These are phyloP conservation scores for Globisporangium echinulatum DNA, from an alignment of 352 stramenopile species.

Conservation along the genomic window DNA sequence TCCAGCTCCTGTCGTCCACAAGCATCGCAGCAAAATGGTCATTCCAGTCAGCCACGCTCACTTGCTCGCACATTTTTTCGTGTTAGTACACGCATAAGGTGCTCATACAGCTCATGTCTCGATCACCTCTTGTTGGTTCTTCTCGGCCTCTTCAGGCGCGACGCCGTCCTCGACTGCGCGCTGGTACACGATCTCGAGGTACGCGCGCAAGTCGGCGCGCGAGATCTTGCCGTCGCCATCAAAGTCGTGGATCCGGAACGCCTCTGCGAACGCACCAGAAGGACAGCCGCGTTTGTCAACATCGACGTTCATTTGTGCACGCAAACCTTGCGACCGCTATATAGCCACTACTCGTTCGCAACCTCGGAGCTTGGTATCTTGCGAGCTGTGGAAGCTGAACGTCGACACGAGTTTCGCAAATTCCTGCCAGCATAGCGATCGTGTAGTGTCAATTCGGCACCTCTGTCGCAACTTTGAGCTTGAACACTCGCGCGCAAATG, in stretches of 20 bases:
- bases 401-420: slow-evolving; percentile 44
- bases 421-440: slow-evolving; percentile 20
- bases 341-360: no score
- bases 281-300: no score
- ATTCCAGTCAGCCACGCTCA: no score
- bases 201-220: slow-evolving; percentile 37
- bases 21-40: no score
- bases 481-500: not conserved
- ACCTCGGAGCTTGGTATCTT: slow-evolving; percentile 48
- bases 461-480: not conserved
- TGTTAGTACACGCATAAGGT: not conserved
- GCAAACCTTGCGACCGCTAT: no score
- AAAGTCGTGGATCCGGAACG: slow-evolving; percentile 69
- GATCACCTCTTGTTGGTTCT: slow-evolving; percentile 23
- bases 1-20: slow-evolving; percentile 24
- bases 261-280: slow-evolving; percentile 17
- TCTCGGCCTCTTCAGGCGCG: slow-evolving; percentile 9
- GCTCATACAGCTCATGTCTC: slow-evolving; percentile 2
- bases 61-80: no score
- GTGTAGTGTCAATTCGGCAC: no score
- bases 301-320: no score
- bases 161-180: slow-evolving; percentile 20
- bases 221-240: slow-evolving; percentile 69
- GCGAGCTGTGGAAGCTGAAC: slow-evolving; percentile 56
- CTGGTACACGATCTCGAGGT: slow-evolving; percentile 37